Percentiles rank a stretch among this genome's conserved stretches.
Evolutionary conservation across 805 yeast species (phyloP).

Genomic region (Diddensiella transvaalensis): DNA sequence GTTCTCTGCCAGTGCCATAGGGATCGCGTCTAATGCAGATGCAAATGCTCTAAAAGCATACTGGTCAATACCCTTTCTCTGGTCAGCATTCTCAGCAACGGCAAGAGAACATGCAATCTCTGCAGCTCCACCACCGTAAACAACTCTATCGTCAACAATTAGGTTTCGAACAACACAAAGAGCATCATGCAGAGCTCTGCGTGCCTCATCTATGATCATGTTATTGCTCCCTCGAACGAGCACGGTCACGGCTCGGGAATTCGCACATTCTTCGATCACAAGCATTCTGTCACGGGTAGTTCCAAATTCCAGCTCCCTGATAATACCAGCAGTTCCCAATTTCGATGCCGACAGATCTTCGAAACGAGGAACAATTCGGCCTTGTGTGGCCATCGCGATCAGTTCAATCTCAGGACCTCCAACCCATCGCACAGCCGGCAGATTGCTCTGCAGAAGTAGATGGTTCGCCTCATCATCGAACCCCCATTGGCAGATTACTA

Average conservation of each 20-base stretch:
- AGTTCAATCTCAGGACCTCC: slow-evolving; percentile 96
- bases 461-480: slow-evolving; percentile 99
- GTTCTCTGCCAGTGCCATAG: slow-evolving; percentile 94
- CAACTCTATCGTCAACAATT: slow-evolving; percentile 85
- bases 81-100: slow-evolving; percentile 86
- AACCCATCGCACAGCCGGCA: slow-evolving; percentile 98
- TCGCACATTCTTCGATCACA: slow-evolving; percentile 84
- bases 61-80: slow-evolving; percentile 92
- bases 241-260: slow-evolving; percentile 85
- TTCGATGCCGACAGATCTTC: slow-evolving; percentile 82
- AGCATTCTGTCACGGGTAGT: slow-evolving; percentile 96
- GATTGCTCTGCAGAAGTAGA: slow-evolving; percentile 74
- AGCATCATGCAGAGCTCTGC: slow-evolving; percentile 94
- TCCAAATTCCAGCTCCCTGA: slow-evolving; percentile 88
- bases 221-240: slow-evolving; percentile 93
- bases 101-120: slow-evolving; percentile 92
- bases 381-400: slow-evolving; percentile 95
- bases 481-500: slow-evolving; percentile 99
- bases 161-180: slow-evolving; percentile 96
- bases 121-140: slow-evolving; percentile 99
- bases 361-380: slow-evolving; percentile 94
- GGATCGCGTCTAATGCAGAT: slow-evolving; percentile 83
- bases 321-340: slow-evolving; percentile 82
- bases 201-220: slow-evolving; percentile 97
- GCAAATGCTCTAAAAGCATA: slow-evolving; percentile 97